Evolutionary conservation across 2,329 filamentous ascomycete genomes (phyloP).

Genomic region (Knoxdaviesia proteae): DNA sequence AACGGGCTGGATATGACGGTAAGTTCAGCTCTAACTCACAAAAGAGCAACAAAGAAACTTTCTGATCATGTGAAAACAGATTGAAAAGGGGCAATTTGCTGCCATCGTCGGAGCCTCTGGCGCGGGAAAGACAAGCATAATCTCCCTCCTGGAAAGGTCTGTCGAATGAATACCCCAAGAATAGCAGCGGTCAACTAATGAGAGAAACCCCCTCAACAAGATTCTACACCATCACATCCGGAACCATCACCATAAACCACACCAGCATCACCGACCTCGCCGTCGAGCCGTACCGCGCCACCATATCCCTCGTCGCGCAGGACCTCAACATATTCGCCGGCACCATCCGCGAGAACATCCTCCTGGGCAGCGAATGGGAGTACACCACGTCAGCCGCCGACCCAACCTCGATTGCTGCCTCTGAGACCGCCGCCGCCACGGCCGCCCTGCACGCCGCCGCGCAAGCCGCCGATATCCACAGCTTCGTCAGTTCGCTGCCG

Average conservation of each 20-base stretch:
- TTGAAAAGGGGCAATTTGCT: conserved; percentile 4
- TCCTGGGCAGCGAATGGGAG: conserved; percentile 16
- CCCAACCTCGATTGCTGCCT: background rate
- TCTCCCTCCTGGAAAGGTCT: conserved; percentile 11
- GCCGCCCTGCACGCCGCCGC: conserved; percentile 10
- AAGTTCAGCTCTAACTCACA: background rate
- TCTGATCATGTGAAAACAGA: background rate
- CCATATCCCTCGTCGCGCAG: conserved; percentile 35
- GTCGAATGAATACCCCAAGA: background rate
- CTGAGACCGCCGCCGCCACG: background rate
- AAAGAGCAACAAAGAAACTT: background rate
- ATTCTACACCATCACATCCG: conserved; percentile 21
- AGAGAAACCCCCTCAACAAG: background rate
- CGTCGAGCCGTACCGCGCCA: conserved; percentile 26
- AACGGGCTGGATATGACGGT: conserved; percentile 5
- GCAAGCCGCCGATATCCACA: conserved; percentile 43
- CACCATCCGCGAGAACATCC: conserved; percentile 47
- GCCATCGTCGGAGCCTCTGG: conserved; percentile 4
- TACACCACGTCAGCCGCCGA: too few relatives aligned
- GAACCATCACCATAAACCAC: conserved; percentile 24
- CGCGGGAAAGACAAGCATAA: conserved; percentile 11
- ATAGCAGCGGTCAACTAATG: background rate
- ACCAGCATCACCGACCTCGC: conserved; percentile 20
- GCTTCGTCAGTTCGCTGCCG: conserved; percentile 55
- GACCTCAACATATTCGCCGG: conserved; percentile 21